A percentile compares a stretch with the other conserved stretches of the same genome.
These are phyloP conservation scores for Cutaneotrichosporon mucoides DNA, from an alignment of 1,284 basidiomycete species.

Conservation along the genomic window DNA sequence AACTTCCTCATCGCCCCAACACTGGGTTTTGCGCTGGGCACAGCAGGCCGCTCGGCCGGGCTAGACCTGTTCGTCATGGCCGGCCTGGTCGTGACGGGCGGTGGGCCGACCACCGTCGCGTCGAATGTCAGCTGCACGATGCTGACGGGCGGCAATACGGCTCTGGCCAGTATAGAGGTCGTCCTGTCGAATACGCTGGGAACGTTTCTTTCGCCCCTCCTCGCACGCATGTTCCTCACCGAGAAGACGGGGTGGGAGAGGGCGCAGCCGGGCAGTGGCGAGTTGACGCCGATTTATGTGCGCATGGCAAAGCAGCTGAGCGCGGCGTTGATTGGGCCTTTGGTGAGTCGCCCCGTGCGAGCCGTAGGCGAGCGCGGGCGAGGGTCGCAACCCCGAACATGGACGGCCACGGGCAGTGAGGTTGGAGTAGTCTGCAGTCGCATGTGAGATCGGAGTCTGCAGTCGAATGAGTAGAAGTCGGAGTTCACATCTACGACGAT, in stretches of 20 bases:
- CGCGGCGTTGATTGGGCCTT: slow-evolving; percentile 6
- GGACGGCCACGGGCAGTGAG: too few relatives aligned
- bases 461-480: too few relatives aligned
- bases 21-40: slow-evolving; percentile 30
- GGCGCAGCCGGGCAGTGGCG: neutral
- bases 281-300: slow-evolving; percentile 6
- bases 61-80: slow-evolving; percentile 16
- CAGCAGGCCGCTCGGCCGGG: slow-evolving; percentile 25
- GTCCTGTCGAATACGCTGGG: slow-evolving; percentile 35
- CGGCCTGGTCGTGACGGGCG: slow-evolving; percentile 27
- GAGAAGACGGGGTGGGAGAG: neutral
- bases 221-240: slow-evolving; percentile 10
- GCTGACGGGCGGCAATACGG: slow-evolving; percentile 35
- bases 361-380: too few relatives aligned
- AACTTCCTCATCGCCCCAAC: slow-evolving; percentile 20
- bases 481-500: too few relatives aligned
- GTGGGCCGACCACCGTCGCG: slow-evolving; percentile 29
- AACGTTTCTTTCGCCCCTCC: slow-evolving; percentile 26
- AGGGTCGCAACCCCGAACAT: too few relatives aligned
- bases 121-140: slow-evolving; percentile 45
- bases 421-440: too few relatives aligned
- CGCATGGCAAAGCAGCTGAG: slow-evolving; percentile 16
- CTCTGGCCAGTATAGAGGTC: slow-evolving; percentile 32
- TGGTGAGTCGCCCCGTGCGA: slow-evolving; percentile 2
- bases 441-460: too few relatives aligned